phyloP scores from a whole-genome alignment of 1,284 basidiomycete species.

The Sporisorium reilianum region DNA sequence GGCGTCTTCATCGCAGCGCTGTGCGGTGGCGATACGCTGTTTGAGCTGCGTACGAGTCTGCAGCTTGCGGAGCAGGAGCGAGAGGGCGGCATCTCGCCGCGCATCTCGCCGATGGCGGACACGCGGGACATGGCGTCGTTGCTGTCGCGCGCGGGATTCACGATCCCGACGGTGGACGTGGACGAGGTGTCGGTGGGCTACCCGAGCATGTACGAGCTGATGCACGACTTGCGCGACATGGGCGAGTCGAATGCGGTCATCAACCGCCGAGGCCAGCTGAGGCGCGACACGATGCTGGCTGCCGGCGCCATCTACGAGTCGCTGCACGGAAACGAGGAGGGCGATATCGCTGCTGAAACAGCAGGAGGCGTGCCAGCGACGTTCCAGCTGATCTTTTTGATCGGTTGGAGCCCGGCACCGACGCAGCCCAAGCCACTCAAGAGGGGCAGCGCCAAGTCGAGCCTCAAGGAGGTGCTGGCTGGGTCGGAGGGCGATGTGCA shows the following conservation, averaged over 20 bases:
- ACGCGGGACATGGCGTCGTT: slow-evolving; percentile 76
- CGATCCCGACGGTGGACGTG: slow-evolving; percentile 91
- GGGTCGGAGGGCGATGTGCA: slow-evolving; percentile 34
- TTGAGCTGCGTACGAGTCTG: slow-evolving; percentile 88
- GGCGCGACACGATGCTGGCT: slow-evolving; percentile 88
- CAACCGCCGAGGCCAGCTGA: slow-evolving; percentile 75
- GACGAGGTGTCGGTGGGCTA: slow-evolving; percentile 93
- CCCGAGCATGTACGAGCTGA: slow-evolving; percentile 94
- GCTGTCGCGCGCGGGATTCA: slow-evolving; percentile 91
- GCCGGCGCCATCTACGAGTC: slow-evolving; percentile 93
- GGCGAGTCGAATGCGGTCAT: slow-evolving; percentile 94
- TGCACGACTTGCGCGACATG: slow-evolving; percentile 94
- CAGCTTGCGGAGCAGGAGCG: slow-evolving; percentile 95
- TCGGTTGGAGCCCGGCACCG: slow-evolving; percentile 96
- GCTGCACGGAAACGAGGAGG: slow-evolving; percentile 70
- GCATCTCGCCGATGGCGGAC: slow-evolving; percentile 96
- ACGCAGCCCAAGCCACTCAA: slow-evolving; percentile 86
- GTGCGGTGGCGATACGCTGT: slow-evolving; percentile 95
- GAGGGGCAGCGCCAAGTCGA: slow-evolving; percentile 84
- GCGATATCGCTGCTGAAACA: too few relatives aligned
- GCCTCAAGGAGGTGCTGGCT: slow-evolving; percentile 77
- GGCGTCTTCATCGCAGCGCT: slow-evolving; percentile 94
- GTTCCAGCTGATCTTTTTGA: slow-evolving; percentile 96
- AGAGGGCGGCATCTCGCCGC: slow-evolving; percentile 93
- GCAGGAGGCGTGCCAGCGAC: slow-evolving; percentile 95